These are phyloP conservation scores for Salix arbutifolia DNA, from an alignment of 345 rosid species.

Conservation along the genomic window DNA sequence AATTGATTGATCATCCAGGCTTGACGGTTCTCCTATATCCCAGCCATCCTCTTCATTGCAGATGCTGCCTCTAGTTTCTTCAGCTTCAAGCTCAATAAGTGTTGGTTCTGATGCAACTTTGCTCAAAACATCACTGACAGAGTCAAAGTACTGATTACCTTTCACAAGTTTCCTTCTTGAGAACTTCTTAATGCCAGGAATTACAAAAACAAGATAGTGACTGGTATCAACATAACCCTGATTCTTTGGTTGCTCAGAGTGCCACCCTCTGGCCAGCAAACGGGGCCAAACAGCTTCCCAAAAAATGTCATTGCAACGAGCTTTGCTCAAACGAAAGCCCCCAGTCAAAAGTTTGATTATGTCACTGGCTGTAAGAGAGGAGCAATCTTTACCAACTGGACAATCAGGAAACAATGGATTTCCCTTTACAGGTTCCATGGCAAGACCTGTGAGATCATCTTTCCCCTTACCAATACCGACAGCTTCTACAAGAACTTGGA, in stretches of 20 bases:
- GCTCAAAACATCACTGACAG: constrained; percentile 57
- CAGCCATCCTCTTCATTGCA: constrained; percentile 28
- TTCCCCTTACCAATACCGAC: constrained; percentile 69
- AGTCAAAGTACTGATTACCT: constrained; percentile 69
- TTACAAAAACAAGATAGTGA: constrained; percentile 53
- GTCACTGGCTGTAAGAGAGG: constrained; percentile 49
- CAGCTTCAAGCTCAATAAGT: constrained; percentile 56
- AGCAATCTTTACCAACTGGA: constrained; percentile 42
- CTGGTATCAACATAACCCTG: constrained; percentile 37
- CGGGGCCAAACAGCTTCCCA: constrained; percentile 93
- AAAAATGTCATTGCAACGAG: constrained; percentile 63
- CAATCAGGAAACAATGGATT: constrained; percentile 40
- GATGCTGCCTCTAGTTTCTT: constrained; percentile 28
- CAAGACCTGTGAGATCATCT: constrained; percentile 54
- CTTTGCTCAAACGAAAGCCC: constrained; percentile 60
- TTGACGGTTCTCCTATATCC: constrained; percentile 30
- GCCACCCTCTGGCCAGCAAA: constrained; percentile 76
- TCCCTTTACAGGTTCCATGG: constrained; percentile 36
- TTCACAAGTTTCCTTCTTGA: constrained; percentile 61
- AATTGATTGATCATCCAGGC: constrained; percentile 42
- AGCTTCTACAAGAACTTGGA: constrained; percentile 51
- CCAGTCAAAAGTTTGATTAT: constrained; percentile 55
- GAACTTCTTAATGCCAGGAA: constrained; percentile 64
- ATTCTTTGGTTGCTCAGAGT: constrained; percentile 60
- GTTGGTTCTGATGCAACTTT: constrained; percentile 65